Conservation (phyloP, 2,329 filamentous ascomycete species). For the Lachnellula suecica region DNA sequence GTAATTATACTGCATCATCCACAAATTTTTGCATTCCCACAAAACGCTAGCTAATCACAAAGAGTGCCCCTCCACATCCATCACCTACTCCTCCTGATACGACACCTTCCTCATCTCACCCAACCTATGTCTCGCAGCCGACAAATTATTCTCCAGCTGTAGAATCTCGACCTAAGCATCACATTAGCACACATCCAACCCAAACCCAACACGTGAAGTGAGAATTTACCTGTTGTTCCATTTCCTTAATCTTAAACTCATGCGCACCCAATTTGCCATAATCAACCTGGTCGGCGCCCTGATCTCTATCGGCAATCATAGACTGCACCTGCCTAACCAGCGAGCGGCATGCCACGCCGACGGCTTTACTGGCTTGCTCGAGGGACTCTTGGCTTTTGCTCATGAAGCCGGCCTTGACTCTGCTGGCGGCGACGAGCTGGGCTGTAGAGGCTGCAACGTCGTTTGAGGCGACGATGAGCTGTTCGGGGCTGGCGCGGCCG, state of each 20-base stretch:
- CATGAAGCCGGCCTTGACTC: slow-evolving; percentile 98
- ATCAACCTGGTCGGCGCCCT: slow-evolving; percentile 81
- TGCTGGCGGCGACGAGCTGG: slow-evolving; percentile 90
- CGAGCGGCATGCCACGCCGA: slow-evolving; percentile 82
- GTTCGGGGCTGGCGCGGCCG: slow-evolving; percentile 88
- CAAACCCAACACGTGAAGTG: not conserved
- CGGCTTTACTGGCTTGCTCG: slow-evolving; percentile 88
- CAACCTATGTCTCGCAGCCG: slow-evolving; percentile 75
- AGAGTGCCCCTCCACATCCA: not conserved
- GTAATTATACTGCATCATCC: too few species aligned
- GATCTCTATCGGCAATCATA: slow-evolving; percentile 85
- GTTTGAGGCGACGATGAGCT: slow-evolving; percentile 96
- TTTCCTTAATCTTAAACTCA: slow-evolving; percentile 98
- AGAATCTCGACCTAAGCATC: slow-evolving; percentile 83
- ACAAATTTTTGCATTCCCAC: too few species aligned
- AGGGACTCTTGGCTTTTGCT: slow-evolving; percentile 92
- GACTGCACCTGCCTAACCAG: slow-evolving; percentile 91
- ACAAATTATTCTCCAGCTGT: slow-evolving; percentile 85
- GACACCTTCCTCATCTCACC: slow-evolving; percentile 79
- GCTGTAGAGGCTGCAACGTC: slow-evolving; percentile 95
- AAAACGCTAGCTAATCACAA: too few species aligned
- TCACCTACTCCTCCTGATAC: slow-evolving; percentile 26
- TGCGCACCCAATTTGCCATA: slow-evolving; percentile 86
- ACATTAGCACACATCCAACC: slow-evolving; percentile 14
- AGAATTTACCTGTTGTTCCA: slow-evolving; percentile 92